phyloP scores from a whole-genome alignment of 1,284 basidiomycete species.

The Peniophora sp. region DNA sequence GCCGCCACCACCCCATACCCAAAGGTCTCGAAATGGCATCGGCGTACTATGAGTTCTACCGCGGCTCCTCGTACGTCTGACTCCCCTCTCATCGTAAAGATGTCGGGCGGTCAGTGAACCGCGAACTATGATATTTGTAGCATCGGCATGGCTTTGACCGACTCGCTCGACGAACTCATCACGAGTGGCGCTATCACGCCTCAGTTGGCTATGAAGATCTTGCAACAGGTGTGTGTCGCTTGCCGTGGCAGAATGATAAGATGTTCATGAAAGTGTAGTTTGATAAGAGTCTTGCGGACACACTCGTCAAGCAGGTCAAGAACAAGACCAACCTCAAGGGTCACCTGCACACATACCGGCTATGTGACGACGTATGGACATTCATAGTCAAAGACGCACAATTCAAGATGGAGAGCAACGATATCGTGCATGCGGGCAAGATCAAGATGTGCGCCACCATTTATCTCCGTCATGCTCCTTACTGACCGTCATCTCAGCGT shows the following conservation, averaged over 20 bases:
- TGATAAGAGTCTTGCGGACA: slow-evolving; percentile 90
- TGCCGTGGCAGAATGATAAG: not conserved
- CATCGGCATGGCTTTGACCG: slow-evolving; percentile 96
- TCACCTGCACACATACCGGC: slow-evolving; percentile 85
- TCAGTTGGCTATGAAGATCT: slow-evolving; percentile 93
- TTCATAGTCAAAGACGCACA: slow-evolving; percentile 88
- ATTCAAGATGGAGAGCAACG: slow-evolving; percentile 93
- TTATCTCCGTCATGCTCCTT: too few relatives aligned
- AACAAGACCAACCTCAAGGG: slow-evolving; percentile 87
- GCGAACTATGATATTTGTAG: slow-evolving; percentile 37
- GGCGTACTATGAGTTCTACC: slow-evolving; percentile 88
- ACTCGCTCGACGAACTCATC: slow-evolving; percentile 97
- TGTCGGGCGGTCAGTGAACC: slow-evolving; percentile 3
- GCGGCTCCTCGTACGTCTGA: slow-evolving; percentile 74
- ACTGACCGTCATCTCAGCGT: slow-evolving; percentile 28
- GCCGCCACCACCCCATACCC: not conserved
- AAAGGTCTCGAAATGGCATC: slow-evolving; percentile 45
- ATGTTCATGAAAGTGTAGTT: slow-evolving; percentile 63
- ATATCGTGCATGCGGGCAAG: slow-evolving; percentile 66
- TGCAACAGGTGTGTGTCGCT: slow-evolving; percentile 72
- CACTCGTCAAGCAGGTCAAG: slow-evolving; percentile 86
- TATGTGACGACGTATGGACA: slow-evolving; percentile 96
- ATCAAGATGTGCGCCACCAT: slow-evolving; percentile 61
- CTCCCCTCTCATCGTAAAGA: slow-evolving; percentile 5
- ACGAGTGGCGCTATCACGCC: slow-evolving; percentile 96